These are phyloP conservation scores for Hypoxylon fuscum DNA, from an alignment of 495 filamentous ascomycete genomes.

Conservation along the genomic window DNA sequence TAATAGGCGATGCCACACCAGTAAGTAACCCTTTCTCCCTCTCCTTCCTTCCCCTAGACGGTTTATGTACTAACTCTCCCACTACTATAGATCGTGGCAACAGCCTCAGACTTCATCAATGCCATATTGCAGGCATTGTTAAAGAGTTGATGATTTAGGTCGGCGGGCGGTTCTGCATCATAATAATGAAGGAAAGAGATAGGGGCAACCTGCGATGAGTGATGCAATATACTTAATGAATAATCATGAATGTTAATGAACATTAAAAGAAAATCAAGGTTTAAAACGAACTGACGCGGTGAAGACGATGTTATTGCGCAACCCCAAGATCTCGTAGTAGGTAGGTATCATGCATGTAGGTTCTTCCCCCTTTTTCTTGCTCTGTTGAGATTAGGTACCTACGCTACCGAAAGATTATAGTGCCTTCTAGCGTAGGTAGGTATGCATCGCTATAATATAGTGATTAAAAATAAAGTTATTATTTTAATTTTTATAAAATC, in stretches of 20 bases:
- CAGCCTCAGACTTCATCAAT: conserved; percentile 47
- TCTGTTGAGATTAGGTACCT: too few relatives aligned
- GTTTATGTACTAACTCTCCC: conserved; percentile 21
- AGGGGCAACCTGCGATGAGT: conserved; percentile 29
- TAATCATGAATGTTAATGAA: conserved; percentile 35
- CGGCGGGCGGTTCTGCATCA: not conserved
- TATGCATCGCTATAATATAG: too few relatives aligned
- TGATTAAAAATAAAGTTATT: too few relatives aligned
- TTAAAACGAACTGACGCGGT: too few relatives aligned
- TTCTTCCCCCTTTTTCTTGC: too few relatives aligned
- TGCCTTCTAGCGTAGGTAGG: too few relatives aligned
- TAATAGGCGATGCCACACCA: conserved; percentile 62
- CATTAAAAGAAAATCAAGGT: too few relatives aligned
- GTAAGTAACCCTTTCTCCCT: conserved; percentile 49
- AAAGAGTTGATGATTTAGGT: conserved; percentile 21
- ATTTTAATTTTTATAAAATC: too few relatives aligned
- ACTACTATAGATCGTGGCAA: conserved; percentile 44
- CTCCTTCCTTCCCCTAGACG: not conserved
- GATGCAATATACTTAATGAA: conserved; percentile 40
- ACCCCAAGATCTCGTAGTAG: too few relatives aligned
- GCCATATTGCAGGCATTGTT: conserved; percentile 48
- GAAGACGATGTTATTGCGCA: too few relatives aligned
- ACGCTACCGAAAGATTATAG: too few relatives aligned
- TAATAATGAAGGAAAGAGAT: conserved; percentile 26
- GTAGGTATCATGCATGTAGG: too few relatives aligned